A percentile compares a stretch with the other conserved stretches of the same genome.
phyloP scores from a whole-genome alignment of 257 asterid genomes.

The Fraxinus excelsior region DNA sequence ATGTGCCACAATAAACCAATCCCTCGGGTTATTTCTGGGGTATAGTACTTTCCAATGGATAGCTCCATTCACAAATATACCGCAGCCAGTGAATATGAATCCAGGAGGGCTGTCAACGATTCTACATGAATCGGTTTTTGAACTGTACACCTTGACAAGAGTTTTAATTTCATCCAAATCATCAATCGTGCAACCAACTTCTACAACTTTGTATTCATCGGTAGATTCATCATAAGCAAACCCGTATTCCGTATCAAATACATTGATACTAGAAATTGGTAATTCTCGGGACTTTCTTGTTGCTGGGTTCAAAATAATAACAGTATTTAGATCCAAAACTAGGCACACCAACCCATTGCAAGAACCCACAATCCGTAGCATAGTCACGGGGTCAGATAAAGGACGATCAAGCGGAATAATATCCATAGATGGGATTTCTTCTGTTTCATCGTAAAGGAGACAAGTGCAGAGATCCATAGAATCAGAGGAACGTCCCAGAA shows the following conservation, averaged over 20 bases:
- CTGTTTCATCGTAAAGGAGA: background rate
- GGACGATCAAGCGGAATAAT: background rate
- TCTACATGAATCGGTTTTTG: conserved; percentile 33
- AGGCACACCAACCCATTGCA: conserved; percentile 9
- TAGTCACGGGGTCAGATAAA: background rate
- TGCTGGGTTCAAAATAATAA: conserved; percentile 38
- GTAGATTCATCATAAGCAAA: conserved; percentile 18
- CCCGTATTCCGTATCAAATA: background rate
- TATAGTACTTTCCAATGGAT: conserved; percentile 35
- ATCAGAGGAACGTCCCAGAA: conserved; percentile 5
- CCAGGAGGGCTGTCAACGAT: conserved; percentile 15
- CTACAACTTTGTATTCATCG: conserved; percentile 44
- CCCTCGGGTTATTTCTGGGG: too few species aligned
- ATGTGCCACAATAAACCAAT: conserved; percentile 26
- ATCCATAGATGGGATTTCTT: conserved; percentile 9
- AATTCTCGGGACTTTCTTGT: conserved; percentile 26
- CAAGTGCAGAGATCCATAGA: background rate
- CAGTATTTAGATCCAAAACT: background rate
- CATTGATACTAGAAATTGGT: conserved; percentile 16
- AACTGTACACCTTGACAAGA: conserved; percentile 33
- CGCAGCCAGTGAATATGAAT: conserved; percentile 8
- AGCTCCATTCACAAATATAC: conserved; percentile 22
- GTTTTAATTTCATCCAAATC: background rate
- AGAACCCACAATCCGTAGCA: conserved; percentile 2
- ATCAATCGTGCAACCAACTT: background rate